Conservation (phyloP, 805 yeast species). For the Wickerhamiella azymoides region DNA sequence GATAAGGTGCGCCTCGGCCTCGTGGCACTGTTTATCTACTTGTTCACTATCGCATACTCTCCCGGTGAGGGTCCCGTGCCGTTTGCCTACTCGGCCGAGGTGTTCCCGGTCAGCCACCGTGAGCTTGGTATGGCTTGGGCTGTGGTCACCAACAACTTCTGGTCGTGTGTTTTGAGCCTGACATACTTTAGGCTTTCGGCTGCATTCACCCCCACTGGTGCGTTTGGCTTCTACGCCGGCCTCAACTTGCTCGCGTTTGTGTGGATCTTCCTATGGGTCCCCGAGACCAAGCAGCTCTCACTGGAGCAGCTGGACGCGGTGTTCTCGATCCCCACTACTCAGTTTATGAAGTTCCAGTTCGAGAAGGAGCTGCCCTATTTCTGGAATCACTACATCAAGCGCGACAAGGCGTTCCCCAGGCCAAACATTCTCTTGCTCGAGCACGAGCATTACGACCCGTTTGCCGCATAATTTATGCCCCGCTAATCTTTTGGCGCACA, state of each 20-base stretch:
- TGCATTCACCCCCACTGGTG: slow-evolving; percentile 67
- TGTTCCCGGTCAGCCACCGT: slow-evolving; percentile 18
- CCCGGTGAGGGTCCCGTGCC: slow-evolving; percentile 87
- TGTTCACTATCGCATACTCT: slow-evolving; percentile 61
- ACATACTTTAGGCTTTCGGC: slow-evolving; percentile 64
- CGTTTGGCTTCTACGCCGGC: slow-evolving; percentile 79
- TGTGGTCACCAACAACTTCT: slow-evolving; percentile 37
- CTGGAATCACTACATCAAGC: slow-evolving; percentile 10
- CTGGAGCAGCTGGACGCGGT: slow-evolving; percentile 68
- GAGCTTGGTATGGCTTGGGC: slow-evolving; percentile 21
- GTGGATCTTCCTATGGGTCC: slow-evolving; percentile 36
- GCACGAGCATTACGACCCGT: slow-evolving; percentile 1
- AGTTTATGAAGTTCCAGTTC: slow-evolving; percentile 41
- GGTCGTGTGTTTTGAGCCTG: slow-evolving; percentile 47
- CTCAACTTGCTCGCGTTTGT: slow-evolving; percentile 69
- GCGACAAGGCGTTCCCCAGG: slow-evolving; percentile 6
- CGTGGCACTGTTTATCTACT: slow-evolving; percentile 58
- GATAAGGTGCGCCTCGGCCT: slow-evolving; percentile 44
- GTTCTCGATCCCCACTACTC: slow-evolving; percentile 39
- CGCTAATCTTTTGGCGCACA: too few species aligned
- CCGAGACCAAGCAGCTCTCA: slow-evolving; percentile 59
- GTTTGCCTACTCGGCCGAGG: slow-evolving; percentile 69
- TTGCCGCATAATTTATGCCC: background rate
- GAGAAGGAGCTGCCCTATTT: slow-evolving; percentile 15
- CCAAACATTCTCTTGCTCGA: slow-evolving; percentile 4